A percentile compares a stretch with the other conserved stretches of the same genome.
phyloP scores from a whole-genome alignment of 1,284 basidiomycete genomes.

The Flammula alnicola region DNA sequence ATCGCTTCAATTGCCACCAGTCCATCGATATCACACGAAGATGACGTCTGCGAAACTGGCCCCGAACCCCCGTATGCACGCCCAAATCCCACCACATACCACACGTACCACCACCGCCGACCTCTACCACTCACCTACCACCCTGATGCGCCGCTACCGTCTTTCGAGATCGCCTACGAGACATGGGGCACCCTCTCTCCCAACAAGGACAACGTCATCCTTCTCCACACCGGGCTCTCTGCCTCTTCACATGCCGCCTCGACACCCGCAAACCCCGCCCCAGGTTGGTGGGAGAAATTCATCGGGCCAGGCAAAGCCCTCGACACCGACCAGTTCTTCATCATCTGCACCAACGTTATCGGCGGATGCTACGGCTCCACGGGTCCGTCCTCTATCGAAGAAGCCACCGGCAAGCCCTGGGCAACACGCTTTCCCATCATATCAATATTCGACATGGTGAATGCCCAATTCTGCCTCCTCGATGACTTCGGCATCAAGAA shows the following conservation, averaged over 20 bases:
- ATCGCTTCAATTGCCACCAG: constrained; percentile 27
- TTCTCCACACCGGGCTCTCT: constrained; percentile 96
- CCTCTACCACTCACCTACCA: constrained; percentile 78
- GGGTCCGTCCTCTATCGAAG: constrained; percentile 85
- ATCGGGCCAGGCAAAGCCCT: constrained; percentile 94
- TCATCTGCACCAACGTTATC: constrained; percentile 97
- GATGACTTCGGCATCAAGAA: constrained; percentile 86
- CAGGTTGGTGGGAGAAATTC: constrained; percentile 99
- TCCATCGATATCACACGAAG: constrained; percentile 17
- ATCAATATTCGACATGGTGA: constrained; percentile 96
- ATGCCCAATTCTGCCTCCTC: constrained; percentile 88
- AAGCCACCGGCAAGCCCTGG: constrained; percentile 72
- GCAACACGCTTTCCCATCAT: constrained; percentile 93
- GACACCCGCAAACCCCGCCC: constrained; percentile 75
- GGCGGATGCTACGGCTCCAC: constrained; percentile 98
- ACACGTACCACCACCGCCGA: constrained; percentile 61
- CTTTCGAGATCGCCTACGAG: constrained; percentile 94
- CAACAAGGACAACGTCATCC: constrained; percentile 84
- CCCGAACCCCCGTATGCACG: constrained; percentile 81
- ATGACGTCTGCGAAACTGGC: constrained; percentile 48
- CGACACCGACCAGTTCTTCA: constrained; percentile 92
- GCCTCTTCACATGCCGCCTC: constrained; percentile 96
- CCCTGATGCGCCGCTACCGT: constrained; percentile 62
- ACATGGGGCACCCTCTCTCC: constrained; percentile 93
- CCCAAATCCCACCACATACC: constrained; percentile 72